phyloP scores from a whole-genome alignment of 345 rosid genomes.

The Stellera chamaejasme region DNA sequence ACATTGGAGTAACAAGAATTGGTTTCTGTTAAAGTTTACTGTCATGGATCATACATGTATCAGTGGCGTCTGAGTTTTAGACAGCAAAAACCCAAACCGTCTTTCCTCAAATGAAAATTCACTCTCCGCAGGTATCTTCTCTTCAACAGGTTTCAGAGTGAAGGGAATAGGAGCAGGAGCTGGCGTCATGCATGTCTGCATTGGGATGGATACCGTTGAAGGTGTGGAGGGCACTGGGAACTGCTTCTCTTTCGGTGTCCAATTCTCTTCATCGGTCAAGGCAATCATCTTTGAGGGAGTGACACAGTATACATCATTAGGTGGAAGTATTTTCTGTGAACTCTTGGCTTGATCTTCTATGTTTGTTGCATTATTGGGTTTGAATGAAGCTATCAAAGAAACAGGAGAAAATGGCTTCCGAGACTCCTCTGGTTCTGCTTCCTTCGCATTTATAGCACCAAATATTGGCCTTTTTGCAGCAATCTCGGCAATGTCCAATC shows the following conservation, averaged over 20 bases:
- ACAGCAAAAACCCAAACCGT: conserved; percentile 68
- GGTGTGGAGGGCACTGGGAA: conserved; percentile 52
- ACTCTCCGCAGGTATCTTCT: conserved; percentile 32
- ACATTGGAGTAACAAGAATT: conserved; percentile 5
- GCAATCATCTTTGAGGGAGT: conserved; percentile 46
- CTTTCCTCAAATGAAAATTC: conserved; percentile 90
- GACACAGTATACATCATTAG: conserved; percentile 23
- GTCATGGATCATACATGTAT: conserved; percentile 36
- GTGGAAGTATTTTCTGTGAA: conserved; percentile 23
- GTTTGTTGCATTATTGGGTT: conserved; percentile 29
- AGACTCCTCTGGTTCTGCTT: conserved; percentile 56
- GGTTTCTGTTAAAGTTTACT: conserved; percentile 1
- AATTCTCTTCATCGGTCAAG: conserved; percentile 43
- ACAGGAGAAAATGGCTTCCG: conserved; percentile 91
- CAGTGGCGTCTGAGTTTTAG: conserved; percentile 26
- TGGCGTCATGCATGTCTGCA: conserved; percentile 74
- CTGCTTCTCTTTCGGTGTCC: conserved; percentile 56
- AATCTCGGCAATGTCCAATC: conserved; percentile 62
- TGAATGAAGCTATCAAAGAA: conserved; percentile 41
- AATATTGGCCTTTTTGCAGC: conserved; percentile 50
- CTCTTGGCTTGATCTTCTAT: conserved; percentile 24
- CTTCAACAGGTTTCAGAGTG: conserved; percentile 20
- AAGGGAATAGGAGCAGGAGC: conserved; percentile 29
- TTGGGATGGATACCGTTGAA: conserved; percentile 57
- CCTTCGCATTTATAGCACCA: conserved; percentile 29